Evolutionary conservation across 1,284 basidiomycete genomes (phyloP).

Genomic region (Volvariella surrecta): DNA sequence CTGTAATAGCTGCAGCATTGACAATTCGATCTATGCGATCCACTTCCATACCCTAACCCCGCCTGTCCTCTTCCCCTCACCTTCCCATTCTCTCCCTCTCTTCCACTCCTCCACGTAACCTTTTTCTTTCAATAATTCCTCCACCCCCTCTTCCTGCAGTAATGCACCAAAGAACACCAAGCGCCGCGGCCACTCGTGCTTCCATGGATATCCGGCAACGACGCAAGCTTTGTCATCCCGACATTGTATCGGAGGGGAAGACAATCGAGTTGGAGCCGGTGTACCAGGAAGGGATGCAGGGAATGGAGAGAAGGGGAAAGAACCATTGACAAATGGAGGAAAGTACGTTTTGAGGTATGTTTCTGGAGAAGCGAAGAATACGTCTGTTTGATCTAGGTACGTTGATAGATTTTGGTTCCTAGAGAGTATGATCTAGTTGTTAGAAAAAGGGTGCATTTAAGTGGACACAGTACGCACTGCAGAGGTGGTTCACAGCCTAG

Average conservation of each 20-base stretch:
- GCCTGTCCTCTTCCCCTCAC: constrained; percentile 79
- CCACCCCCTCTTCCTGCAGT: constrained; percentile 42
- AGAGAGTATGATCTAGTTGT: constrained; percentile 8
- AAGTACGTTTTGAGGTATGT: constrained; percentile 61
- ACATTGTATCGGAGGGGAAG: not conserved
- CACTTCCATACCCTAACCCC: constrained; percentile 66
- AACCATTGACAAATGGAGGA: constrained; percentile 48
- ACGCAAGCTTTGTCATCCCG: not conserved
- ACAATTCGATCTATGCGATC: constrained; percentile 7
- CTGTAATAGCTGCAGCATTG: too few species aligned
- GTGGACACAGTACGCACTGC: constrained; percentile 34
- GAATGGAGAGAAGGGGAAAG: constrained; percentile 59
- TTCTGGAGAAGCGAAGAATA: constrained; percentile 75
- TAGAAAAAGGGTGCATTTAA: constrained; percentile 7
- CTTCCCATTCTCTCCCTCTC: constrained; percentile 74
- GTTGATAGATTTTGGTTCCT: constrained; percentile 41
- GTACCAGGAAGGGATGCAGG: constrained; percentile 48
- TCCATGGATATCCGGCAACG: constrained; percentile 33
- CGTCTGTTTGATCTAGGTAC: constrained; percentile 78
- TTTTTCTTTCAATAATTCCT: constrained; percentile 36
- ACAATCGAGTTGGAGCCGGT: constrained; percentile 7
- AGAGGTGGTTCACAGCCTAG: constrained; percentile 89
- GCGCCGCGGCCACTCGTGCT: constrained; percentile 74
- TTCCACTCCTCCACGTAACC: constrained; percentile 67
- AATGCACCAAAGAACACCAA: constrained; percentile 76